Evolutionary conservation across 2,329 filamentous ascomycete species (phyloP).

Genomic region (Fusarium kyushuense): DNA sequence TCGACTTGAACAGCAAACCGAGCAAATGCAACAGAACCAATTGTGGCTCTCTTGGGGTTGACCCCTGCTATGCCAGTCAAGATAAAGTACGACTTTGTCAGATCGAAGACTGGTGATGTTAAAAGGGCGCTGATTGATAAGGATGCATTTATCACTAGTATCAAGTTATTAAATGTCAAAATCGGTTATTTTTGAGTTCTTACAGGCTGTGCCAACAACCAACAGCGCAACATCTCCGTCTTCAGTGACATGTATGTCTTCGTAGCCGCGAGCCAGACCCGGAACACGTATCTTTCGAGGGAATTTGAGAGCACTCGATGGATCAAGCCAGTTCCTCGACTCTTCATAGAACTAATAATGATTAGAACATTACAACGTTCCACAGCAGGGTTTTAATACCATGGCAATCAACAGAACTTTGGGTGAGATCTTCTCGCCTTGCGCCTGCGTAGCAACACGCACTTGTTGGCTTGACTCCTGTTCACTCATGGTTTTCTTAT

Average conservation of each 20-base stretch:
- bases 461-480: background rate
- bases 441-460: background rate
- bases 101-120: constrained; percentile 29
- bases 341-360: constrained; percentile 18
- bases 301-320: constrained; percentile 17
- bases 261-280: constrained; percentile 28
- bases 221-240: constrained; percentile 20
- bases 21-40: constrained; percentile 39
- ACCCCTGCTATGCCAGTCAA: constrained; percentile 40
- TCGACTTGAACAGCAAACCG: constrained; percentile 41
- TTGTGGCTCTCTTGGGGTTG: constrained; percentile 37
- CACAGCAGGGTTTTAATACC: background rate
- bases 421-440: constrained; percentile 4
- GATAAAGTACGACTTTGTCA: constrained; percentile 37
- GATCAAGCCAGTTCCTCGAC: constrained; percentile 27
- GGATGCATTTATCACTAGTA: constrained; percentile 31
- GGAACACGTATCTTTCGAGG: constrained; percentile 24
- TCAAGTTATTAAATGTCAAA: accelerated
- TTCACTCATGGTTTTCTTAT: background rate
- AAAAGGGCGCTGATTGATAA: constrained; percentile 30
- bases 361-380: background rate
- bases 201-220: constrained; percentile 33
- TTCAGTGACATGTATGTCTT: constrained; percentile 22
- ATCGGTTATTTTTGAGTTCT: accelerated
- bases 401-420: constrained; percentile 36